Evolutionary conservation across 2,329 filamentous ascomycete genomes (phyloP).

Genomic region (Cephalotrichum gorgonifer): DNA sequence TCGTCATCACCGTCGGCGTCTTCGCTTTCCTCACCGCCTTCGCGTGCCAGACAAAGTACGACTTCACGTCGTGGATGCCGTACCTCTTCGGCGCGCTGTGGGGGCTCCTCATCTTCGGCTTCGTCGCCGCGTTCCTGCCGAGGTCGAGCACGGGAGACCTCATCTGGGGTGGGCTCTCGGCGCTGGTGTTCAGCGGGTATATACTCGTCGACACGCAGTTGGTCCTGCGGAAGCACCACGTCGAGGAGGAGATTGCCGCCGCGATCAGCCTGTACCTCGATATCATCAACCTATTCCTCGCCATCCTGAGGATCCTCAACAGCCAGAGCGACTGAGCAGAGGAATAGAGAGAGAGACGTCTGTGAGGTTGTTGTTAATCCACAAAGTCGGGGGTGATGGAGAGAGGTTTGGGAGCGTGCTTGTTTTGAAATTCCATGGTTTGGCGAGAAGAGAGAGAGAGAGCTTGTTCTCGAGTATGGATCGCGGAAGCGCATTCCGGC

Average conservation of each 20-base stretch:
- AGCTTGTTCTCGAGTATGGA: too few relatives aligned
- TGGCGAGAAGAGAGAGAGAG: too few relatives aligned
- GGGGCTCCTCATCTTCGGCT: slow-evolving; percentile 84
- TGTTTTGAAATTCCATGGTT: too few relatives aligned
- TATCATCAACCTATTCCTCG: slow-evolving; percentile 93
- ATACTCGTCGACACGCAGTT: slow-evolving; percentile 95
- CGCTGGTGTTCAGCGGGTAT: slow-evolving; percentile 87
- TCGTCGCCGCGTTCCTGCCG: slow-evolving; percentile 86
- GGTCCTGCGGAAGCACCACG: slow-evolving; percentile 89
- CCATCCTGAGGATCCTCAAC: slow-evolving; percentile 92
- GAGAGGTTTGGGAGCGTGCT: too few relatives aligned
- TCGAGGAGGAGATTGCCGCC: slow-evolving; percentile 95
- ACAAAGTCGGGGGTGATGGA: neutral
- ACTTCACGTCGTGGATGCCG: slow-evolving; percentile 95
- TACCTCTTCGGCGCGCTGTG: slow-evolving; percentile 88
- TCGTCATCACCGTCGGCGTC: slow-evolving; percentile 76
- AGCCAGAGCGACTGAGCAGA: slow-evolving; percentile 67
- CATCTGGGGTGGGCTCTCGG: slow-evolving; percentile 69
- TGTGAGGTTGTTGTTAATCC: too few relatives aligned
- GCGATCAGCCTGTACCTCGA: slow-evolving; percentile 93
- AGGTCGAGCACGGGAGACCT: slow-evolving; percentile 73
- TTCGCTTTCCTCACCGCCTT: slow-evolving; percentile 75
- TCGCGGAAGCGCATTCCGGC: too few relatives aligned
- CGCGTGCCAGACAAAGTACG: slow-evolving; percentile 95
- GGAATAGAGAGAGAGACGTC: neutral